Evolutionary conservation across 345 rosid genomes (phyloP), one percentile per base, ranked within the genome.

Genomic region (Eucalyptus urophylla): DNA sequence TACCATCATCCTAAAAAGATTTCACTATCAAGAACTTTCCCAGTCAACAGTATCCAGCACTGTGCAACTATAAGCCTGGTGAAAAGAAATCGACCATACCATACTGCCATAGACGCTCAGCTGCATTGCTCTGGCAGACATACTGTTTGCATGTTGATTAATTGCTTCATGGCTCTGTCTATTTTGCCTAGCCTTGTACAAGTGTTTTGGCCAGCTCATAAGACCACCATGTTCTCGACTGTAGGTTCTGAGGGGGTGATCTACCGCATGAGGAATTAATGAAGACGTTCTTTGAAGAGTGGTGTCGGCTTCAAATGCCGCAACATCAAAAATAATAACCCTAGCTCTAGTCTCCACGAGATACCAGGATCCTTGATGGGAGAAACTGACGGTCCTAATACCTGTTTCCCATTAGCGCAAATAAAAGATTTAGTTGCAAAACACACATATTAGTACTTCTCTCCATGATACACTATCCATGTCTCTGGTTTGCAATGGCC

Each of bases 311-410:
- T 95, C 97, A 88, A 93, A 92, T 29, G 95, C 92, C 76, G 93
- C 94, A 86, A 91, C 90, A 89, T 95, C 94, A 90, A 98, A 93
- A 76, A 95, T 47, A 56, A 97, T 94, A 40, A 91, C 95, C 92
- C 99, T 97, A 56, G 98, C 96, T 91, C 96, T 96, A 3, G 96
- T 90, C 94, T 96, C 97, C 86, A 93, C 99, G n/a, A 92, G 93
- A 92, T 95, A 95, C 49, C 87, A 51, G 45, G 94, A 90, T 92
- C 93, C 95, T 92, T 94, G 95, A 88, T 91, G 90, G 60, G 95
- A 91, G 89, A 93, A 95, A 93, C 98, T 92, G 69, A 91, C 80
- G 1, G 17, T 31, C 25, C 83, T n/a, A 37, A 86, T 76, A 37
- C 47, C 83, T 76, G 83, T 76, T 76, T 37, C 47, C 83, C 47